Percentiles rank a stretch among this genome's conserved stretches.
phyloP scores from a whole-genome alignment of 2,329 filamentous ascomycete genomes.

The Pyricularia grisea region DNA sequence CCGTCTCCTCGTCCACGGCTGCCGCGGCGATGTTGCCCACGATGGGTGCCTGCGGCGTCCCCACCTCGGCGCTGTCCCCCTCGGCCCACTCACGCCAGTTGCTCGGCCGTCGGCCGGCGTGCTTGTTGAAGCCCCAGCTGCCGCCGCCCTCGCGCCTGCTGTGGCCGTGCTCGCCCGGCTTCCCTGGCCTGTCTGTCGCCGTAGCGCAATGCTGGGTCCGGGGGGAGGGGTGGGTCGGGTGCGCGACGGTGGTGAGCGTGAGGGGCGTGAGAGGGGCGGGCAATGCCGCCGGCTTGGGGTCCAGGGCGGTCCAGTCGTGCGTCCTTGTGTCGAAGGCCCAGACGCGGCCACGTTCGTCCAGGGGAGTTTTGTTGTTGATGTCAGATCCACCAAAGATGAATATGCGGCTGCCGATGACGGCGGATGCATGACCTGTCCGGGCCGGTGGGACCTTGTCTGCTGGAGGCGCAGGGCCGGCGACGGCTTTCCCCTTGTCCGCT shows the following conservation, averaged over 20 bases:
- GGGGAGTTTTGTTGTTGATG: conserved; percentile 43
- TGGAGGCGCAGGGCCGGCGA: conserved; percentile 15
- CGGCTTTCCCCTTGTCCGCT: conserved; percentile 25
- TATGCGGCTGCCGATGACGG: conserved; percentile 58
- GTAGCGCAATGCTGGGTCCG: conserved; percentile 57
- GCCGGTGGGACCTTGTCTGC: conserved; percentile 48
- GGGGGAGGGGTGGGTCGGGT: conserved; percentile 43
- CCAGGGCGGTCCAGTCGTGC: conserved; percentile 55
- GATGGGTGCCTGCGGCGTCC: conserved; percentile 50
- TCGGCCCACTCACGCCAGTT: conserved; percentile 48
- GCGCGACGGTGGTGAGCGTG: conserved; percentile 17
- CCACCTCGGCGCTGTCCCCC: conserved; percentile 42
- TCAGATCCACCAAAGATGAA: conserved; percentile 72
- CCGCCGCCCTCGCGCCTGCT: conserved; percentile 14
- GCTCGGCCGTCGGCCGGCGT: conserved; percentile 22
- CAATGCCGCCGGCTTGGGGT: conserved; percentile 38
- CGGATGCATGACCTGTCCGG: conserved; percentile 64
- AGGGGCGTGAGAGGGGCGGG: conserved; percentile 16
- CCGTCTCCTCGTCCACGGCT: conserved; percentile 49
- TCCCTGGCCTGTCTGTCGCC: conserved; percentile 21
- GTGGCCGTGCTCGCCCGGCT: conserved; percentile 28
- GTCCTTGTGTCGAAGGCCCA: conserved; percentile 65
- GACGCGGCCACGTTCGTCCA: conserved; percentile 65
- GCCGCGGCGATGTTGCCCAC: conserved; percentile 46
- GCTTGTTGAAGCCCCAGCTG: background rate